Conservation (phyloP, 768 basidiomycete species). For the Leucocoprinus birnbaumii region DNA sequence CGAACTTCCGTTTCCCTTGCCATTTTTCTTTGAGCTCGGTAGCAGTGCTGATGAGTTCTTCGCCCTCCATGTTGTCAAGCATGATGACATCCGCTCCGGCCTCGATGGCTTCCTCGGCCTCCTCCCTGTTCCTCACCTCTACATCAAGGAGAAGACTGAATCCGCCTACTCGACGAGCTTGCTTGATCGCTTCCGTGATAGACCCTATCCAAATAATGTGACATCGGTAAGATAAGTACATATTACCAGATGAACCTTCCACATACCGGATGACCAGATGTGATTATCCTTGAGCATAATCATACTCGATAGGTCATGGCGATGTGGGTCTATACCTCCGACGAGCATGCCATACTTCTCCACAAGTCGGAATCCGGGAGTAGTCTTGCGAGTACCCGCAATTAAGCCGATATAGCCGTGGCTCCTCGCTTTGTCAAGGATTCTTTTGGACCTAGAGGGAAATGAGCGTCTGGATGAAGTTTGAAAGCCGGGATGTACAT, state of each 20-base stretch:
- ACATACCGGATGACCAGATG: conserved; percentile 90
- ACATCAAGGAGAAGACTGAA: conserved; percentile 92
- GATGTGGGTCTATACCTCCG: conserved; percentile 93
- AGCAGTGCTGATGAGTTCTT: conserved; percentile 65
- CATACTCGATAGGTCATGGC: conserved; percentile 97
- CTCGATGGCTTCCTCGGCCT: conserved; percentile 95
- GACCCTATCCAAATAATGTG: conserved; percentile 52
- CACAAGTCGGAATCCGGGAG: conserved; percentile 93
- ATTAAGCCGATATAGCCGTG: conserved; percentile 85
- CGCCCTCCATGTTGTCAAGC: conserved; percentile 91
- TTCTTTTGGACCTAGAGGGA: conserved; percentile 65
- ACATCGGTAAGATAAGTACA: conserved; percentile 6
- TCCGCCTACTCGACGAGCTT: conserved; percentile 87
- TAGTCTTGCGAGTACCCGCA: conserved; percentile 96
- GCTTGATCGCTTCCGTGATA: conserved; percentile 82
- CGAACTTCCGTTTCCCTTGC: conserved; percentile 77
- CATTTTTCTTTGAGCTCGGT: conserved; percentile 73
- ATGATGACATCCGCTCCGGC: conserved; percentile 95
- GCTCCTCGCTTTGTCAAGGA: conserved; percentile 74
- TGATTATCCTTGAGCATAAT: conserved; percentile 99
- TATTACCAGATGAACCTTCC: conserved; percentile 7
- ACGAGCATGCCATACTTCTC: conserved; percentile 99
- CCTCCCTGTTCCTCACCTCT: conserved; percentile 84
- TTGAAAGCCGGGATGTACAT: conserved; percentile 21
- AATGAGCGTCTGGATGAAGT: not conserved